A percentile compares a stretch with the other conserved stretches of the same genome.
phyloP scores from a whole-genome alignment of 495 filamentous ascomycete genomes.

The Penicillium arizonense region DNA sequence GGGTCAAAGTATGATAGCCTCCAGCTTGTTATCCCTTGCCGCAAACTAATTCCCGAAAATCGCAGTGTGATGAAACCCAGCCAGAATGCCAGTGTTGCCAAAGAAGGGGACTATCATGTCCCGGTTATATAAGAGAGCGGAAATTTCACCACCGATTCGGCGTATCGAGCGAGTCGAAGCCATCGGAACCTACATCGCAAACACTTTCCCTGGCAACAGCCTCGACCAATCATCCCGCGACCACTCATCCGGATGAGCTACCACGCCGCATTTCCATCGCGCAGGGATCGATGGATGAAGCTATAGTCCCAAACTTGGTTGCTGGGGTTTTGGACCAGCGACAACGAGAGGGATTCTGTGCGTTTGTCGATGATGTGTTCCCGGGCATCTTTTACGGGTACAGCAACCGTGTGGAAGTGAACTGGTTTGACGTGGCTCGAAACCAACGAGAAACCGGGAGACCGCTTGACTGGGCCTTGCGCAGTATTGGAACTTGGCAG shows the following conservation, averaged over 20 bases:
- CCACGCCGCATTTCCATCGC: no score
- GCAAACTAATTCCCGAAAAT: not conserved
- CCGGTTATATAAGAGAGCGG: slow-evolving; percentile 26
- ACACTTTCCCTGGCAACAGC: no score
- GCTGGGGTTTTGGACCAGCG: slow-evolving; percentile 15
- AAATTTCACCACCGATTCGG: slow-evolving; percentile 19
- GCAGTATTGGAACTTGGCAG: slow-evolving; percentile 16
- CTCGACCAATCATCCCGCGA: not conserved
- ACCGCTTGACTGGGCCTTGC: slow-evolving; percentile 13
- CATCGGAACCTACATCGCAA: not conserved
- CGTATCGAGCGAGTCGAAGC: not conserved
- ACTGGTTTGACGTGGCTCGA: slow-evolving; percentile 23
- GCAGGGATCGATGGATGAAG: slow-evolving; percentile 17
- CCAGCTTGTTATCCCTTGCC: not conserved
- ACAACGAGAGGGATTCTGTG: slow-evolving; percentile 20
- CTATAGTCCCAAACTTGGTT: slow-evolving; percentile 13
- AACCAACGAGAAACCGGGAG: slow-evolving; percentile 1
- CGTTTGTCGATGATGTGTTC: slow-evolving; percentile 18
- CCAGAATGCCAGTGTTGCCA: slow-evolving; percentile 32
- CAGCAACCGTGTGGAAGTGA: slow-evolving; percentile 12
- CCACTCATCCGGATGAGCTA: not conserved
- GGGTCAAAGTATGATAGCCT: slow-evolving; percentile 25
- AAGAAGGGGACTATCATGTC: slow-evolving; percentile 23
- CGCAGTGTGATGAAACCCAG: slow-evolving; percentile 30
- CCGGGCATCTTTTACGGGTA: slow-evolving; percentile 13